Conservation (phyloP, 2,329 filamentous ascomycete species). For the Aureobasidium lini region DNA sequence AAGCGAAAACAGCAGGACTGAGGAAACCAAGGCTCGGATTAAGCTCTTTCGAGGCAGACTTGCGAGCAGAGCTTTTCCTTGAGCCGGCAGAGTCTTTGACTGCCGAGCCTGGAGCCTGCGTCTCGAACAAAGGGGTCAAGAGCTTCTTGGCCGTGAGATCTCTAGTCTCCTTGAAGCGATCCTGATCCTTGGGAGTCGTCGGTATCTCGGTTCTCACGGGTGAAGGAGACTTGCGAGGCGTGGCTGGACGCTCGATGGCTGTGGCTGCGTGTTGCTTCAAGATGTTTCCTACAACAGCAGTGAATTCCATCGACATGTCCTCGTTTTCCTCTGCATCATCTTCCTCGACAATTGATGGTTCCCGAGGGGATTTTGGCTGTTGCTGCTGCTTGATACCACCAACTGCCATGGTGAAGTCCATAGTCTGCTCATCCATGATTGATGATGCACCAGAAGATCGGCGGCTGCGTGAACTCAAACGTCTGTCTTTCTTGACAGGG, state of each 20-base stretch:
- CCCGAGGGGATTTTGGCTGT: background rate
- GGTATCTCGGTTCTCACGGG: conserved; percentile 38
- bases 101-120: conserved; percentile 21
- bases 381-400: conserved; percentile 31
- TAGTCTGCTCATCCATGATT: conserved; percentile 40
- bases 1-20: background rate
- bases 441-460: conserved; percentile 28
- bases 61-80: conserved; percentile 8
- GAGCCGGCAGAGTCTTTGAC: conserved; percentile 19
- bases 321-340: conserved; percentile 32
- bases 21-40: background rate
- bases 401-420: conserved; percentile 51
- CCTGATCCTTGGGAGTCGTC: conserved; percentile 52
- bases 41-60: background rate
- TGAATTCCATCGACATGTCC: conserved; percentile 48
- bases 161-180: conserved; percentile 48
- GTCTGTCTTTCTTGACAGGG: conserved; percentile 21
- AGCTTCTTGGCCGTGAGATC: conserved; percentile 31
- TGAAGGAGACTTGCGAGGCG: conserved; percentile 35
- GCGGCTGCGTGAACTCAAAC: conserved; percentile 29
- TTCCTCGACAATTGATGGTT: conserved; percentile 17
- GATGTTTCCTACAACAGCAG: conserved; percentile 41
- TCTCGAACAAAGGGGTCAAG: conserved; percentile 28
- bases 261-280: conserved; percentile 20
- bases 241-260: conserved; percentile 18